These are phyloP conservation scores for Arachis stenosperma DNA, from an alignment of 306 rosid species.

Conservation along the genomic window DNA sequence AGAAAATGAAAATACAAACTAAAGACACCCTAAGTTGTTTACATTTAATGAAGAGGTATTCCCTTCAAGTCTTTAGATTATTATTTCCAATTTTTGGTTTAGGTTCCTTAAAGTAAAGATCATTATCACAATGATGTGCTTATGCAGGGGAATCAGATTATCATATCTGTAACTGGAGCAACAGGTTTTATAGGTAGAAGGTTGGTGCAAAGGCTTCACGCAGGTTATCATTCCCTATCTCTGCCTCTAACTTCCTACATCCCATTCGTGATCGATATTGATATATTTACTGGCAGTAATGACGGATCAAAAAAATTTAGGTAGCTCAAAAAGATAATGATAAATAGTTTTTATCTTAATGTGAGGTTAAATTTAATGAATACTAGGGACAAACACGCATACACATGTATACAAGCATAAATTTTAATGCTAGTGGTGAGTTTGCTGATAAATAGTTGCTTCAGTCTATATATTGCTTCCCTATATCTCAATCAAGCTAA, in stretches of 20 bases:
- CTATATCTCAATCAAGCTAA: conserved; percentile 25
- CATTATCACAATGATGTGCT: conserved; percentile 39
- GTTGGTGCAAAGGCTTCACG: conserved; percentile 84
- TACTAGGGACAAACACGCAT: too few species aligned
- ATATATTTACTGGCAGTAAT: too few species aligned
- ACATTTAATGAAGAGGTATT: too few species aligned
- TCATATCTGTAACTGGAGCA: conserved; percentile 90
- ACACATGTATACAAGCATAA: neutral
- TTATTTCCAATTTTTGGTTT: conserved; percentile 20
- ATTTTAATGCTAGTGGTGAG: conserved; percentile 22
- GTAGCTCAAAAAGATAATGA: too few species aligned
- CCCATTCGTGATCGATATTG: neutral
- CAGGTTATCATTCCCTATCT: conserved; percentile 60
- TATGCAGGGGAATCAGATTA: conserved; percentile 69
- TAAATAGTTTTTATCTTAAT: too few species aligned
- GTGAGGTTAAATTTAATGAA: too few species aligned
- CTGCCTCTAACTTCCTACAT: conserved; percentile 12
- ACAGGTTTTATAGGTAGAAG: conserved; percentile 93
- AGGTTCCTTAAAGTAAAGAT: conserved; percentile 48
- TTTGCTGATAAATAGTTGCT: conserved; percentile 34
- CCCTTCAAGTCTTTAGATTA: too few species aligned
- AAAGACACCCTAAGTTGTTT: too few species aligned
- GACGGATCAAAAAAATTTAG: too few species aligned
- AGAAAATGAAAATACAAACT: too few species aligned
- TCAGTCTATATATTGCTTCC: conserved; percentile 21